Evolutionary conservation across 2,329 filamentous ascomycete genomes (phyloP).

Genomic region (Talaromyces islandicus): DNA sequence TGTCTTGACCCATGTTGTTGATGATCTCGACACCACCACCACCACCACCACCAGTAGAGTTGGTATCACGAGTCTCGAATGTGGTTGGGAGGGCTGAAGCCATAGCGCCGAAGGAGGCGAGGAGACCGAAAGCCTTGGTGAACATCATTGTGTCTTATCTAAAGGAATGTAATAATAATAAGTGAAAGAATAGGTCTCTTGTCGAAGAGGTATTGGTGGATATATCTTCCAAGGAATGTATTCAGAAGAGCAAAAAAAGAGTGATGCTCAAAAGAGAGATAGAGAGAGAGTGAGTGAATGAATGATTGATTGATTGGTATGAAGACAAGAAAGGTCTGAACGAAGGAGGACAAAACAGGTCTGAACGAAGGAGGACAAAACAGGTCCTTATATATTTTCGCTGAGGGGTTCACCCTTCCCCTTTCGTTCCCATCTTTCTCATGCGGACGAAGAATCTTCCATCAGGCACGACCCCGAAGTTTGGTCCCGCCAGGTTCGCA

Average conservation of each 20-base stretch:
- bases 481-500: not conserved
- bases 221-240: not conserved
- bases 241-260: not conserved
- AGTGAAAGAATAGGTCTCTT: not conserved
- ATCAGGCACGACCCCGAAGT: not conserved
- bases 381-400: constrained; percentile 4
- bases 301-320: not conserved
- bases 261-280: constrained; percentile 1
- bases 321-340: not conserved
- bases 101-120: constrained; percentile 22
- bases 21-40: constrained; percentile 29
- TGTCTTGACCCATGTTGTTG: constrained; percentile 30
- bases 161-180: not conserved
- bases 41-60: no score
- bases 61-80: constrained; percentile 4
- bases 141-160: constrained; percentile 25
- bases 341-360: not conserved
- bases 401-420: not conserved
- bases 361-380: not conserved
- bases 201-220: not conserved
- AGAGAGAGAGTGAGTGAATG: not conserved
- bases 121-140: constrained; percentile 23
- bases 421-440: not conserved
- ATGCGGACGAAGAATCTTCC: not conserved
- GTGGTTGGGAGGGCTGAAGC: constrained; percentile 24